phyloP scores from a whole-genome alignment of 176 grass and related monocot species.

The Carex kokanica region DNA sequence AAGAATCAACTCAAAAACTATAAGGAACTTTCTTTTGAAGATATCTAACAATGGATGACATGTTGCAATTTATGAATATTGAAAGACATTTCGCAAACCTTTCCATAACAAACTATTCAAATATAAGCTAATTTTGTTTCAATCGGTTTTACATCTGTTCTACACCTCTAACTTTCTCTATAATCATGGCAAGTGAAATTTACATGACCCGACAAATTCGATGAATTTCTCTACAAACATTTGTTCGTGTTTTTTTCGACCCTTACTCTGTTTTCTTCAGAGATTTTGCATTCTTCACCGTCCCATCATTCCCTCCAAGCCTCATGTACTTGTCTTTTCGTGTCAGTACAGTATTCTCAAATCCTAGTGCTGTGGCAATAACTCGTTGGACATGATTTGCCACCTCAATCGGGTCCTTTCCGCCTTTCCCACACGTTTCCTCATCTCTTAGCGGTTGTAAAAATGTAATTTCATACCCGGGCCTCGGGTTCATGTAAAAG shows the following conservation, averaged over 20 bases:
- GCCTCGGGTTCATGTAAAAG: constrained; percentile 88
- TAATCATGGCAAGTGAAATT: neutral
- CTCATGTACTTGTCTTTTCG: constrained; percentile 81
- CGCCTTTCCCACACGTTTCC: constrained; percentile 47
- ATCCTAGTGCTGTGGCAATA: constrained; percentile 54
- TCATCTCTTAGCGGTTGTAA: constrained; percentile 42
- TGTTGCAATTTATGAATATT: too few relatives aligned
- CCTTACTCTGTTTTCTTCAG: constrained; percentile 19
- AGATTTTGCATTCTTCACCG: constrained; percentile 1
- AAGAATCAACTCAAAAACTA: too few relatives aligned
- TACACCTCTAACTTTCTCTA: neutral
- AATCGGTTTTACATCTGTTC: neutral
- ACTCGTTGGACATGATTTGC: constrained; percentile 63
- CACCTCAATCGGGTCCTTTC: constrained; percentile 46
- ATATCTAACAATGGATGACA: too few relatives aligned
- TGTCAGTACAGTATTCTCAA: constrained; percentile 48
- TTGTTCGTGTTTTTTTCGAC: neutral
- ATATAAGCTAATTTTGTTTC: too few relatives aligned
- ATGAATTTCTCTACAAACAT: neutral
- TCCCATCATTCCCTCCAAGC: constrained; percentile 62
- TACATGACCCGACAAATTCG: neutral
- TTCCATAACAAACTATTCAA: too few relatives aligned
- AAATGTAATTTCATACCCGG: constrained; percentile 60
- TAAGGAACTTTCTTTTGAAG: too few relatives aligned
- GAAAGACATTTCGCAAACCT: too few relatives aligned